A percentile compares a stretch with the other conserved stretches of the same genome.
These are phyloP conservation scores for Fragaria nilgerrensis DNA, from an alignment of 306 rosid species.

Conservation along the genomic window DNA sequence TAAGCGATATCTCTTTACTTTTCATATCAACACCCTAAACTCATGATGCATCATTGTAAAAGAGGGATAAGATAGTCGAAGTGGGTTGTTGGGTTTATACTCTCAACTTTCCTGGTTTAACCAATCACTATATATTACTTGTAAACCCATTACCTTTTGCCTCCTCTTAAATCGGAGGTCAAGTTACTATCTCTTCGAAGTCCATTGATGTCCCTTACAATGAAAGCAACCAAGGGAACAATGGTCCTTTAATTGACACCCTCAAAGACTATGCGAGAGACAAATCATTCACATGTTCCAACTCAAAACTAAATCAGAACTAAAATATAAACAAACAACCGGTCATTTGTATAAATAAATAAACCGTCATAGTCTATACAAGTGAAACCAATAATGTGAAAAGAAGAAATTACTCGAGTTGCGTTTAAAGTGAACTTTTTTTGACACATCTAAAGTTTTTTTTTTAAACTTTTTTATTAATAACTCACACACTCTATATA, in stretches of 20 bases:
- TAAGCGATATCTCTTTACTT: too few species aligned
- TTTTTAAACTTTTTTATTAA: too few species aligned
- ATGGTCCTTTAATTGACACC: not conserved
- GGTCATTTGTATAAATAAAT: not conserved
- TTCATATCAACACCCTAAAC: too few species aligned
- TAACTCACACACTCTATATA: too few species aligned
- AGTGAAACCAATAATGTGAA: not conserved
- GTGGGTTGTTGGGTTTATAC: too few species aligned
- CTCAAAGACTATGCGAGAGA: not conserved
- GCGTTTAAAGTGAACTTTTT: not conserved
- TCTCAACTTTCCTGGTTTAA: too few species aligned
- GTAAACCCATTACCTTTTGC: too few species aligned
- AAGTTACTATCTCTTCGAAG: not conserved
- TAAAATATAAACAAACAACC: not conserved
- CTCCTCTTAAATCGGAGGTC: not conserved
- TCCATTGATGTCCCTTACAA: not conserved
- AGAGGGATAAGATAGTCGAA: too few species aligned
- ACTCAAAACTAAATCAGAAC: not conserved
- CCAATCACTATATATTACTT: not conserved
- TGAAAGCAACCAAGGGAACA: not conserved
- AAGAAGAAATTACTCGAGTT: not conserved
- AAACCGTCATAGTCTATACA: not conserved
- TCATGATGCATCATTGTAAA: too few species aligned
- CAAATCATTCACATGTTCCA: not conserved
- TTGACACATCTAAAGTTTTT: not conserved